Evolutionary conservation across 2,329 filamentous ascomycete genomes (phyloP).

Genomic region (Calonectria leucothoes): DNA sequence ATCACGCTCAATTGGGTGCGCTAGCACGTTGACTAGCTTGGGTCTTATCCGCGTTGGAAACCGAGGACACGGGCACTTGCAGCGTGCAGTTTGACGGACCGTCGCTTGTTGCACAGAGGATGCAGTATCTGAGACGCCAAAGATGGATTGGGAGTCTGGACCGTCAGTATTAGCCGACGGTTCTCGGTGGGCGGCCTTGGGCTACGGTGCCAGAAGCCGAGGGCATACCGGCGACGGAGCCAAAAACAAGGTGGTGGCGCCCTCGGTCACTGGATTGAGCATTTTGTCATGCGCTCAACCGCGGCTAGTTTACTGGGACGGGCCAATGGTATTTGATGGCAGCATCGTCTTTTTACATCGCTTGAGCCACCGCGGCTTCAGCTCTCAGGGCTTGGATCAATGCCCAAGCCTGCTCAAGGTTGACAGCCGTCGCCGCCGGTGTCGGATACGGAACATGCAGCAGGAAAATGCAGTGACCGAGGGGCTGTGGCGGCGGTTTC

Average conservation of each 20-base stretch:
- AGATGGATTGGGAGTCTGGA: background rate
- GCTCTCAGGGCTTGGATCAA: background rate
- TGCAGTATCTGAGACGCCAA: background rate
- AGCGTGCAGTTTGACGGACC: background rate
- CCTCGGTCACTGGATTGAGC: background rate
- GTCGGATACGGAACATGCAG: background rate
- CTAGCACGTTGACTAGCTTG: background rate
- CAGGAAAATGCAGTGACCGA: background rate
- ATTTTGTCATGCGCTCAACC: background rate
- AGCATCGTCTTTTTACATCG: no score
- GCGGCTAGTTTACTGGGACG: background rate
- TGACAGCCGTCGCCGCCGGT: background rate
- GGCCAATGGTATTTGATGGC: background rate
- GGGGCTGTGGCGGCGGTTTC: background rate
- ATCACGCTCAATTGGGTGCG: background rate
- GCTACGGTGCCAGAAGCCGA: background rate
- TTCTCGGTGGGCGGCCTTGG: background rate
- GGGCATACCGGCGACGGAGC: background rate
- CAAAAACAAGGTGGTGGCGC: background rate
- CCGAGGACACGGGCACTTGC: background rate
- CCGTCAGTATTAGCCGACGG: background rate
- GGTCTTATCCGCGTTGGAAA: background rate
- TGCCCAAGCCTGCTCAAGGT: background rate
- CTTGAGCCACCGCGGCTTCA: background rate
- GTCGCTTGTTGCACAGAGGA: background rate